Percentiles rank a stretch among this genome's conserved stretches.
These are phyloP conservation scores for Auriscalpium orientale DNA, from an alignment of 768 basidiomycete genomes.

Conservation along the genomic window DNA sequence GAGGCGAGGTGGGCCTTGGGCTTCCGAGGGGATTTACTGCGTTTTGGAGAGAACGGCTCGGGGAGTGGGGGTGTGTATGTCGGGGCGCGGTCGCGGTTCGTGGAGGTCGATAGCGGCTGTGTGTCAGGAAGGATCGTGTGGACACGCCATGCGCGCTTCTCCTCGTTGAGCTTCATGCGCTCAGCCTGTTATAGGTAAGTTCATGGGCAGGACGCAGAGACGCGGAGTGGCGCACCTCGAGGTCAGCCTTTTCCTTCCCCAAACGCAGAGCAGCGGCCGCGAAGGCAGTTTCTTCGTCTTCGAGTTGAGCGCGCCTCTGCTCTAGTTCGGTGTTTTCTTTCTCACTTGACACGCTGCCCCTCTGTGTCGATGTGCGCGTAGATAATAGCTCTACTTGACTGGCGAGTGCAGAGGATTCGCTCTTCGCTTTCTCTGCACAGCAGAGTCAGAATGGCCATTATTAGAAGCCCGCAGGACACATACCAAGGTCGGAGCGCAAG, in stretches of 20 bases:
- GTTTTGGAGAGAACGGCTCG: constrained; percentile 23
- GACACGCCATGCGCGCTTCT: constrained; percentile 68
- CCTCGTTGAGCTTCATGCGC: constrained; percentile 52
- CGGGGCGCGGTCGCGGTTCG: background rate
- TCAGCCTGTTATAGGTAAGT: constrained; percentile 39
- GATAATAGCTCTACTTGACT: constrained; percentile 24
- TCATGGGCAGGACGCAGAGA: constrained; percentile 1
- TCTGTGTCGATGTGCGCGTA: constrained; percentile 23
- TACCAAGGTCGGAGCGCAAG: constrained; percentile 55
- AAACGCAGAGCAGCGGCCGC: constrained; percentile 57
- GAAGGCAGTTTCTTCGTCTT: constrained; percentile 57
- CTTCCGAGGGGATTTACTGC: constrained; percentile 38
- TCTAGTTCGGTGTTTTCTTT: constrained; percentile 35
- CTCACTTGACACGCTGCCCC: no score
- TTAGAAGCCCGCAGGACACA: constrained; percentile 8
- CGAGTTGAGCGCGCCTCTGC: constrained; percentile 46
- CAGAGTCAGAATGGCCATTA: constrained; percentile 1
- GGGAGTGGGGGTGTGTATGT: constrained; percentile 21
- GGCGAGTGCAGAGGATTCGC: constrained; percentile 28
- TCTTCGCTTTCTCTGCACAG: constrained; percentile 38
- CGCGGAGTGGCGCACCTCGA: constrained; percentile 45
- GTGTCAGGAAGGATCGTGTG: constrained; percentile 53
- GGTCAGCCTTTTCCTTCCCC: constrained; percentile 51
- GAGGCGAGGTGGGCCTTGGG: background rate
- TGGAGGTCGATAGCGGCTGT: constrained; percentile 30